Evolutionary conservation across 441 rosid species (phyloP).

Genomic region (Metrosideros polymorpha): DNA sequence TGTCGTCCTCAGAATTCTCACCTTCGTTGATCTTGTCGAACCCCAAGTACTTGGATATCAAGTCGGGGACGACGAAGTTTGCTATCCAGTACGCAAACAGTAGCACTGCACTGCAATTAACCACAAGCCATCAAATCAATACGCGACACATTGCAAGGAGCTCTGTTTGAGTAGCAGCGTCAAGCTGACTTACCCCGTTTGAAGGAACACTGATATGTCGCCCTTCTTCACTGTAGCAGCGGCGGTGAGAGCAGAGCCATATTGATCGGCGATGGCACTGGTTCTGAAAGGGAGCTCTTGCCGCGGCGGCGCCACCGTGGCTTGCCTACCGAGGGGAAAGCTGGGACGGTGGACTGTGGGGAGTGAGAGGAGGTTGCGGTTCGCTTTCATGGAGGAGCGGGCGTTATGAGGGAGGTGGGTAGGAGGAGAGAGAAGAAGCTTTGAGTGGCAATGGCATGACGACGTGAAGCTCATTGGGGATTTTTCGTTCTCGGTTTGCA

Average conservation of each 20-base stretch:
- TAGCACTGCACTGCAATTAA: conserved; percentile 31
- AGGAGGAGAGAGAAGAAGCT: background rate
- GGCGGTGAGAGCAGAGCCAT: conserved; percentile 5
- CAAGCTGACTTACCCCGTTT: conserved; percentile 17
- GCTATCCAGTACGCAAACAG: conserved; percentile 33
- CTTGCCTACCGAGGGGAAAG: background rate
- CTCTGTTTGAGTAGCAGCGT: background rate
- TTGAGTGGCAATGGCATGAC: background rate
- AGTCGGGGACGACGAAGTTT: conserved; percentile 41
- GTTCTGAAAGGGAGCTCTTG: background rate
- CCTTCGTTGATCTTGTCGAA: conserved; percentile 21
- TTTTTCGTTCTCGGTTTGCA: background rate
- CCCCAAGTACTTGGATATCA: conserved; percentile 29
- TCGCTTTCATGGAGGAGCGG: background rate
- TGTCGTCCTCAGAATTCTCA: conserved; percentile 1
- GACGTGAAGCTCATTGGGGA: background rate
- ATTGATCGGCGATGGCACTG: background rate
- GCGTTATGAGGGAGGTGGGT: background rate
- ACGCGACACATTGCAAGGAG: background rate
- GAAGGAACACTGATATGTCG: conserved; percentile 24
- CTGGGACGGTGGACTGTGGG: background rate
- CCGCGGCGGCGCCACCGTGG: background rate
- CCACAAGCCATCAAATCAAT: background rate
- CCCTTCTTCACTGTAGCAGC: conserved; percentile 17
- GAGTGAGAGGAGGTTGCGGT: background rate